Evolutionary conservation across 371 early-diverging fungal species (phyloP).

Genomic region (Zychaea mexicana): DNA sequence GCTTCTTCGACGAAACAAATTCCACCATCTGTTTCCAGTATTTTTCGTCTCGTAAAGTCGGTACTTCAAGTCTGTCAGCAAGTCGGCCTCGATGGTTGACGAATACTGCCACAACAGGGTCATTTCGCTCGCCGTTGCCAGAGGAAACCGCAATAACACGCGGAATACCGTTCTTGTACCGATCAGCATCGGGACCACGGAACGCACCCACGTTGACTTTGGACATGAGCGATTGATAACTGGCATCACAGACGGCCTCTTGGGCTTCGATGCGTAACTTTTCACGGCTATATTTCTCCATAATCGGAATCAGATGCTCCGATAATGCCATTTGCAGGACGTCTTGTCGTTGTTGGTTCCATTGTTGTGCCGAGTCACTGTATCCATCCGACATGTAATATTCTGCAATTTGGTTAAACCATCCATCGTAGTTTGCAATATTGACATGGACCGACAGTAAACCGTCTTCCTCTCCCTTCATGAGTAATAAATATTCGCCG

Average conservation of each 20-base stretch:
- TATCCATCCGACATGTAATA: slow-evolving; percentile 63
- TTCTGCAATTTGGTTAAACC: slow-evolving; percentile 61
- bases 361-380: slow-evolving; percentile 67
- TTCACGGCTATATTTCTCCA: slow-evolving; percentile 77
- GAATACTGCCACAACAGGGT: slow-evolving; percentile 73
- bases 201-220: slow-evolving; percentile 79
- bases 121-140: slow-evolving; percentile 75
- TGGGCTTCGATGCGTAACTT: slow-evolving; percentile 74
- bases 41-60: slow-evolving; percentile 63
- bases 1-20: slow-evolving; percentile 62
- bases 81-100: slow-evolving; percentile 80
- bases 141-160: slow-evolving; percentile 85
- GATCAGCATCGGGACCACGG: slow-evolving; percentile 48
- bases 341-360: slow-evolving; percentile 81
- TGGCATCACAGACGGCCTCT: slow-evolving; percentile 68
- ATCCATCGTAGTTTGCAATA: slow-evolving; percentile 61
- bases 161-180: slow-evolving; percentile 58
- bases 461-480: slow-evolving; percentile 78
- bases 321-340: slow-evolving; percentile 64
- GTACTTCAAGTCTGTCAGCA: slow-evolving; percentile 65
- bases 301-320: slow-evolving; percentile 71
- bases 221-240: slow-evolving; percentile 66
- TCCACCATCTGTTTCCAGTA: slow-evolving; percentile 57
- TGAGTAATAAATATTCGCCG: slow-evolving; percentile 77
- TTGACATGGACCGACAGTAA: slow-evolving; percentile 68